These are phyloP conservation scores for Septoria petroselini DNA, from an alignment of 2,329 filamentous ascomycete species.

Conservation along the genomic window DNA sequence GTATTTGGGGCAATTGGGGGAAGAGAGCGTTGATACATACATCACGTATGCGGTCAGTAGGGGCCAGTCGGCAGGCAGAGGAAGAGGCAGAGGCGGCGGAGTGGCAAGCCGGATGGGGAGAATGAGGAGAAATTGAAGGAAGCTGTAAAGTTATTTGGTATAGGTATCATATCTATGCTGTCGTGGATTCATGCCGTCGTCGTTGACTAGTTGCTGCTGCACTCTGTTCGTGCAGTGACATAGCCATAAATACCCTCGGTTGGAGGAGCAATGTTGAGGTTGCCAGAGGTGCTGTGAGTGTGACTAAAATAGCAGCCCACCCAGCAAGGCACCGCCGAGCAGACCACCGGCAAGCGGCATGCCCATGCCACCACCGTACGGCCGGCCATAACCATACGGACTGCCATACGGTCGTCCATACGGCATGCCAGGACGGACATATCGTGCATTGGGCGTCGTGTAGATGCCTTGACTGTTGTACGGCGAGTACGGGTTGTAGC, in stretches of 20 bases:
- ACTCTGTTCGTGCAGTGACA: too few species aligned
- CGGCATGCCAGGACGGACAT: conserved; percentile 48
- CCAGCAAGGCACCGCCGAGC: conserved; percentile 46
- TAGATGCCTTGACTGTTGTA: conserved; percentile 39
- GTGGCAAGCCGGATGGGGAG: too few species aligned
- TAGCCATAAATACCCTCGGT: too few species aligned
- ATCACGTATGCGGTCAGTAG: not conserved
- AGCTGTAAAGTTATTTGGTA: too few species aligned
- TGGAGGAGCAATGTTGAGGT: too few species aligned
- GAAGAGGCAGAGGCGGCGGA: too few species aligned
- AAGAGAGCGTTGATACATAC: not conserved
- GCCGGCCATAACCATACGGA: conserved; percentile 43
- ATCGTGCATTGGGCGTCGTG: conserved; percentile 49
- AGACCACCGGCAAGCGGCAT: conserved; percentile 44
- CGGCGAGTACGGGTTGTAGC: conserved; percentile 36
- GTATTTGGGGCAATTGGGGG: not conserved
- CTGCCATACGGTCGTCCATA: conserved; percentile 41
- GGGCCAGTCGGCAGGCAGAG: not conserved
- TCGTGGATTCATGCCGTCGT: too few species aligned
- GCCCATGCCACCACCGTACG: conserved; percentile 42
- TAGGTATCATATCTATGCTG: too few species aligned
- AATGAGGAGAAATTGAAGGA: too few species aligned
- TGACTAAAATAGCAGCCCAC: conserved; percentile 5
- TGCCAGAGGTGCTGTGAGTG: too few species aligned
- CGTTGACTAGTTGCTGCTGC: too few species aligned